Percentiles rank a stretch among this genome's conserved stretches.
Conservation (phyloP, 1,284 basidiomycete genomes). For the Volvariella surrecta region DNA sequence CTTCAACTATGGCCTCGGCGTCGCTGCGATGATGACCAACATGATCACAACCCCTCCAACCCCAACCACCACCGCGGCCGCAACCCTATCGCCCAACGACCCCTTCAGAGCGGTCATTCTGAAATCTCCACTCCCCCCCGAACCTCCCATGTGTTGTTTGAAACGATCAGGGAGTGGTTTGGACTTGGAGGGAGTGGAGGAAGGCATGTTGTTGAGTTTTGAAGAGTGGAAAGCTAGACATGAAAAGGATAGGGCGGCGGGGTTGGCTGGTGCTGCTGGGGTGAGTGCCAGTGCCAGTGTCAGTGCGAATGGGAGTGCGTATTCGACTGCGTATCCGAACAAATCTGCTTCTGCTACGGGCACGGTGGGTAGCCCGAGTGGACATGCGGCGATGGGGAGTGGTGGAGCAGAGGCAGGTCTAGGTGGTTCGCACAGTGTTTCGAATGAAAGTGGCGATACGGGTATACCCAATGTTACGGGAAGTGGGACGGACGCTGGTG, state of each 20-base stretch:
- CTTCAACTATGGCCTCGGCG: too few relatives aligned
- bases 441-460: neutral
- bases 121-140: constrained; percentile 35
- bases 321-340: neutral
- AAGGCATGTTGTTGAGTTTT: constrained; percentile 70
- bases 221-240: constrained; percentile 86
- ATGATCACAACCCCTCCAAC: too few relatives aligned
- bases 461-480: neutral
- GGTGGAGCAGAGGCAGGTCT: neutral
- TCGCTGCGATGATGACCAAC: too few relatives aligned
- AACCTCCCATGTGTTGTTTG: constrained; percentile 59
- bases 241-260: constrained; percentile 22
- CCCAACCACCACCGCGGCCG: too few relatives aligned
- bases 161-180: constrained; percentile 32
- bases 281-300: constrained; percentile 4
- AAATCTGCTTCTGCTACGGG: neutral
- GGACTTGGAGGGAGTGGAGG: constrained; percentile 43
- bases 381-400: neutral
- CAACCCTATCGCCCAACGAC: constrained; percentile 37
- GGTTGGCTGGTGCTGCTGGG: constrained; percentile 11
- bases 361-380: neutral
- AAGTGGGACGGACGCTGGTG: too few relatives aligned
- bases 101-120: constrained; percentile 48
- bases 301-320: constrained; percentile 6
- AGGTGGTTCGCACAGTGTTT: neutral